Base-by-base conservation (phyloP, 108 stramenopile genomes). In the Nitzschia sp. region DNA sequence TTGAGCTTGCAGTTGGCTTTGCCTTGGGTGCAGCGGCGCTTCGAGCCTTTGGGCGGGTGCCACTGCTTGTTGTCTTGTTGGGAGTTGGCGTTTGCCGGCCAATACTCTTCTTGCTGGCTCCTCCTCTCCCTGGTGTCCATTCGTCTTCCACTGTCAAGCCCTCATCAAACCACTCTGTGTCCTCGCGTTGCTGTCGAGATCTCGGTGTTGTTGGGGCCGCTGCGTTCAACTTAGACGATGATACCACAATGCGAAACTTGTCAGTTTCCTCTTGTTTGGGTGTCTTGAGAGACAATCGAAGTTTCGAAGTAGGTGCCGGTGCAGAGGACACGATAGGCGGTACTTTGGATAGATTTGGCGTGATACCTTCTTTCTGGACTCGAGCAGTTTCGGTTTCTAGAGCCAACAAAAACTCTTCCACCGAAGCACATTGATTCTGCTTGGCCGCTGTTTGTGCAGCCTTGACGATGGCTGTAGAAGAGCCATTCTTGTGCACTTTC, bases 121-220 rank as follows among this genome's bases (percentile, higher is more conserved):
- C 19, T 3, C 53, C 22, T 10, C 34, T 8, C 10, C 44, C 22
- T n/a, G 72, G 72, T 34, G 53, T 48, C 72, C 72, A 73, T 65
- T 73, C 72, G 37, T 73, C 72, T 17, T 73, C 72, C 2, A 14
- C 55, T 1, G 53, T 38, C 29, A n/a, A 7, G 14, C 59, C 55
- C 19, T 54, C 64, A 43, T 53, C 53, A 40, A 63, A 40, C 72
- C 63, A 65, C 22, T 73, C 72, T 22, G 66, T 67, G 34, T 73
- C 72, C 46, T 63, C 61, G 39, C 40, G 53, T 15, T 20, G 52
- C n/a, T 51, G 63, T 40, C 65, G 65, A 6, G 21, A 14, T 38
- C 10, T 56, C 2, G 21, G 56, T 34, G 29, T 34, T 40, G 25
- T 21, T 41, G 53, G 62, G 19, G 34, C 42, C 1, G 42, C 51